These are phyloP conservation scores for Sequoia sempervirens DNA, from an alignment of 75 land plant species.

Conservation along the genomic window DNA sequence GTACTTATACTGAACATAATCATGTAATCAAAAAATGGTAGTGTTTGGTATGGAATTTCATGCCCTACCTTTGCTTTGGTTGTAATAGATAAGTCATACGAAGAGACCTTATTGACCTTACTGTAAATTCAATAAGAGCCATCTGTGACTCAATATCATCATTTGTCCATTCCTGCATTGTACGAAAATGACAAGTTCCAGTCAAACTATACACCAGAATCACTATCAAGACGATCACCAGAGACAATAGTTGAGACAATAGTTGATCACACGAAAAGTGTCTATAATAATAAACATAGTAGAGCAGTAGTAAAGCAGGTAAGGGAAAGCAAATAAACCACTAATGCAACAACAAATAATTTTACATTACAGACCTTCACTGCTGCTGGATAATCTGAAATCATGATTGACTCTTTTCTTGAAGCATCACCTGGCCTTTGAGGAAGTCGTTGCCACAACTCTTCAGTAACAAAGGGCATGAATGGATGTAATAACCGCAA, in stretches of 20 bases:
- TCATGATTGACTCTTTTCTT: slow-evolving; percentile 66
- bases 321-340: background rate
- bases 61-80: slow-evolving; percentile 51
- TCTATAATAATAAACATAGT: background rate
- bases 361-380: slow-evolving; percentile 29
- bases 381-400: slow-evolving; percentile 65
- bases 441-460: slow-evolving; percentile 96
- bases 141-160: slow-evolving; percentile 57
- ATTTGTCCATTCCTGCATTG: slow-evolving; percentile 59
- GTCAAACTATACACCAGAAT: background rate
- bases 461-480: slow-evolving; percentile 96
- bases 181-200: background rate
- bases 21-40: background rate
- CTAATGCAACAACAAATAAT: background rate
- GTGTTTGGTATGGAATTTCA: slow-evolving; percentile 16
- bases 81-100: slow-evolving; percentile 37
- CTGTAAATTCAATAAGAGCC: slow-evolving; percentile 53
- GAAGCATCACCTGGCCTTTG: slow-evolving; percentile 14
- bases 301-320: background rate
- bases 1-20: background rate
- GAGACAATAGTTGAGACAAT: background rate
- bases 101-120: slow-evolving; percentile 65
- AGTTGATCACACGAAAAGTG: background rate
- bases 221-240: background rate
- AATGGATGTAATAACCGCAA: slow-evolving; percentile 90